A percentile compares a stretch with the other conserved stretches of the same genome.
Conservation (phyloP, 352 stramenopile genomes). For the Phytopythium cucurbitacearum region DNA sequence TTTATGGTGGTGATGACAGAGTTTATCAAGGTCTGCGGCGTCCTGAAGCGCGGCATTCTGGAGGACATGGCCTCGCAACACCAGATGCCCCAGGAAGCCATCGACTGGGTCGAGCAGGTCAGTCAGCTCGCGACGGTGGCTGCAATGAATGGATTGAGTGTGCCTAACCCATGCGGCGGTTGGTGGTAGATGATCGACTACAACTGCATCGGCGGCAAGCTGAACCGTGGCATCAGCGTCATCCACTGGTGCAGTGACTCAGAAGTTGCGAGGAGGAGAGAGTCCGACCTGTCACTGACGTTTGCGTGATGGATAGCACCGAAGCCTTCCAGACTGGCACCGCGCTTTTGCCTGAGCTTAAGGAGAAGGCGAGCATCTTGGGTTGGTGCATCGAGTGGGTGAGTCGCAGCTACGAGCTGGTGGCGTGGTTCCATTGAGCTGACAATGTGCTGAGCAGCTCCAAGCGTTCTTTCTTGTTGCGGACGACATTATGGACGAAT, state of each 20-base stretch:
- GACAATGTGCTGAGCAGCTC: slow-evolving; percentile 44
- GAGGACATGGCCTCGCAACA: slow-evolving; percentile 58
- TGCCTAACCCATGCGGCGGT: slow-evolving; percentile 2
- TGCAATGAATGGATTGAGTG: slow-evolving; percentile 9
- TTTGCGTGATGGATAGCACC: slow-evolving; percentile 25
- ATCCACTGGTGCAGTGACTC: slow-evolving; percentile 63
- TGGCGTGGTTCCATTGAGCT: background rate
- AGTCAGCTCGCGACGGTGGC: background rate
- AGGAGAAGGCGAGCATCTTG: slow-evolving; percentile 89
- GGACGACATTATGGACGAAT: slow-evolving; percentile 99
- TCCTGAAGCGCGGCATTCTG: slow-evolving; percentile 78
- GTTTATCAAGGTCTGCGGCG: slow-evolving; percentile 68
- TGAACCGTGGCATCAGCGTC: slow-evolving; percentile 97
- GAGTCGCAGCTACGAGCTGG: slow-evolving; percentile 6
- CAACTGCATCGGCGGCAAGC: slow-evolving; percentile 97
- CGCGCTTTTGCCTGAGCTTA: slow-evolving; percentile 56
- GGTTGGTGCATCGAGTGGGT: slow-evolving; percentile 98
- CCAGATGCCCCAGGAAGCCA: slow-evolving; percentile 69
- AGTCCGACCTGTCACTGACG: background rate
- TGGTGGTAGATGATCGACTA: slow-evolving; percentile 85
- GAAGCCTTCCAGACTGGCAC: slow-evolving; percentile 49
- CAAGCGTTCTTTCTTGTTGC: slow-evolving; percentile 99
- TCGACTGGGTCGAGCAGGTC: slow-evolving; percentile 71
- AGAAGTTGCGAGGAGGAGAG: too few species aligned
- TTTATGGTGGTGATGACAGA: slow-evolving; percentile 25